These are phyloP conservation scores for Neocallimastix lanati DNA, from an alignment of 192 early-diverging fungal genomes.

Conservation along the genomic window DNA sequence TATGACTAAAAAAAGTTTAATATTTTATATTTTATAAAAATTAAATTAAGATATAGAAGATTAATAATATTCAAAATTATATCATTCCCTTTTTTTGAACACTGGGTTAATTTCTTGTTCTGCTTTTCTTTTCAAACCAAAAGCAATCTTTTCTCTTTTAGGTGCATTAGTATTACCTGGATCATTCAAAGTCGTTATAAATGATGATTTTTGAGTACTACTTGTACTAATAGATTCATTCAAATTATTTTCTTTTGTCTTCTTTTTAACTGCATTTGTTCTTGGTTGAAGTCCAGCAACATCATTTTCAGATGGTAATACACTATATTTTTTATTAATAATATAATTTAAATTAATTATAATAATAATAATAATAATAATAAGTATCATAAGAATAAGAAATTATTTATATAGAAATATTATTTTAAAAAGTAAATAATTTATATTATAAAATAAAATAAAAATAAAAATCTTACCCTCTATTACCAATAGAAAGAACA, in stretches of 20 bases:
- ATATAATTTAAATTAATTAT: no score
- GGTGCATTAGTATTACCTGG: neutral
- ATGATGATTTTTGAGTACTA: neutral
- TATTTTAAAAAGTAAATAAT: no score
- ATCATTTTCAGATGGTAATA: neutral
- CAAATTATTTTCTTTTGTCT: neutral
- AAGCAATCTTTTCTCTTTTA: neutral
- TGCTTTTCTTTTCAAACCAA: neutral
- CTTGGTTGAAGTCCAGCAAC: neutral
- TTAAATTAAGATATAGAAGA: no score
- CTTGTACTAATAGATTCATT: neutral
- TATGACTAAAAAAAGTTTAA: no score
- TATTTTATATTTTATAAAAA: no score
- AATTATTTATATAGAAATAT: no score
- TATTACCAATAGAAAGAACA: constrained; percentile 60
- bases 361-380: no score
- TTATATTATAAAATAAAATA: no score
- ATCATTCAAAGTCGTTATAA: neutral
- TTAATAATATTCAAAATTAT: no score
- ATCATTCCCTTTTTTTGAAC: neutral
- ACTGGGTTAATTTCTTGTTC: neutral
- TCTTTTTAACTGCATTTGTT: neutral
- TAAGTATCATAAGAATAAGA: no score
- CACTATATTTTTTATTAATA: neutral
- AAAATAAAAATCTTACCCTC: constrained; percentile 16